Evolutionary conservation across 2,329 filamentous ascomycete genomes (phyloP).

Genomic region (Emergomyces pasteurianus): DNA sequence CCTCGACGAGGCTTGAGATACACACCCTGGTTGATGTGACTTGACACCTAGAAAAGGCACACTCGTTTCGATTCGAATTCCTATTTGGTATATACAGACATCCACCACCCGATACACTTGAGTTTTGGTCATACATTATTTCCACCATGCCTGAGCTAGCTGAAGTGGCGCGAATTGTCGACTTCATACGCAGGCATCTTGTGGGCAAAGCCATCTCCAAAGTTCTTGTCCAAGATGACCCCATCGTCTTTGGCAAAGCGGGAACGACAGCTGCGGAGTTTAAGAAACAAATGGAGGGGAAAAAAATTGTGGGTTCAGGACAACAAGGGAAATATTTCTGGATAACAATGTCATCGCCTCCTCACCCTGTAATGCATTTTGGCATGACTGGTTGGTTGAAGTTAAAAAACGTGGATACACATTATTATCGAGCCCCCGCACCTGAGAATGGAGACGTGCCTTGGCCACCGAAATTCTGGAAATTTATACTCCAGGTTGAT

Average conservation of each 20-base stretch:
- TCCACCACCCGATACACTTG: neutral
- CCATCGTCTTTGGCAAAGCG: constrained; percentile 80
- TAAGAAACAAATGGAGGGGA: constrained; percentile 59
- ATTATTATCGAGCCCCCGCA: constrained; percentile 61
- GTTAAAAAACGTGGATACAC: constrained; percentile 64
- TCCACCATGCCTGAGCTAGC: constrained; percentile 37
- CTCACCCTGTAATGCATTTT: constrained; percentile 82
- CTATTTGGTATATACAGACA: neutral
- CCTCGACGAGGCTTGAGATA: neutral
- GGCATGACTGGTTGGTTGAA: constrained; percentile 77
- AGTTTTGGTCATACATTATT: neutral
- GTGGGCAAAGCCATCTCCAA: constrained; percentile 67
- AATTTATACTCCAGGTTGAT: constrained; percentile 64
- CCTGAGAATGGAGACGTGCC: constrained; percentile 44
- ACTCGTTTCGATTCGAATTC: neutral
- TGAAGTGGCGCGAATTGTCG: constrained; percentile 70
- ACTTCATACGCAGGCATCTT: constrained; percentile 72
- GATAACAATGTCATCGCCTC: constrained; percentile 63
- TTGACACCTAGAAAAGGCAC: neutral
- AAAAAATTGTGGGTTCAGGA: constrained; percentile 57
- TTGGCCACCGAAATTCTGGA: constrained; percentile 88
- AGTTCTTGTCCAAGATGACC: constrained; percentile 63
- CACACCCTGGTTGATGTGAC: neutral
- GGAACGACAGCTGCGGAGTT: constrained; percentile 69
- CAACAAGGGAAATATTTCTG: constrained; percentile 98